phyloP scores from a whole-genome alignment of 192 early-diverging fungal species.

The Coemansia sp. region DNA sequence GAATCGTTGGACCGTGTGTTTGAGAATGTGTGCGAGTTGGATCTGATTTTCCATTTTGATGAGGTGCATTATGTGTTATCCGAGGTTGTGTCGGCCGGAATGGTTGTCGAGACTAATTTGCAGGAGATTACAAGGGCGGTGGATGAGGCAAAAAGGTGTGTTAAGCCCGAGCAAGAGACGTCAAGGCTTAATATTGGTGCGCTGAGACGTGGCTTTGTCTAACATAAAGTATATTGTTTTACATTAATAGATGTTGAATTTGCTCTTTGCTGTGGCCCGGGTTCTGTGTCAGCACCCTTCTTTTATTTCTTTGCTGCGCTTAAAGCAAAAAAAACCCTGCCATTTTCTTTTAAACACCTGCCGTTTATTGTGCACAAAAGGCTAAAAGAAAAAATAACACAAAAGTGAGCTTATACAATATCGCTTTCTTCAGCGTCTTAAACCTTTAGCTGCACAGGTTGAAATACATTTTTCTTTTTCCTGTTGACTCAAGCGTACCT shows the following conservation, averaged over 20 bases:
- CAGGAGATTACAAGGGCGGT: conserved; percentile 72
- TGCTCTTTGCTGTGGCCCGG: too few species aligned
- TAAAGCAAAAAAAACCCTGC: too few species aligned
- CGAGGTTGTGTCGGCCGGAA: conserved; percentile 87
- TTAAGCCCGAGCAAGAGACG: conserved; percentile 45
- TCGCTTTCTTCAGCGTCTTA: too few species aligned
- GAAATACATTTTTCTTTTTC: background rate
- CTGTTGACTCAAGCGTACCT: background rate
- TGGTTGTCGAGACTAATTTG: conserved; percentile 61
- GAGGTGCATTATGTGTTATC: conserved; percentile 82
- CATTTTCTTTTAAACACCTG: too few species aligned
- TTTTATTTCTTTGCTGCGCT: too few species aligned
- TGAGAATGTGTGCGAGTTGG: conserved; percentile 96
- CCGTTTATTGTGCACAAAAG: too few species aligned
- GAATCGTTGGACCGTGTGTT: conserved; percentile 91
- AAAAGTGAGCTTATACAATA: too few species aligned
- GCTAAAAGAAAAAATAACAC: too few species aligned
- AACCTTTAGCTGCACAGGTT: too few species aligned
- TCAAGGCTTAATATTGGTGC: conserved; percentile 24
- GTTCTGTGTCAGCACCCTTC: too few species aligned
- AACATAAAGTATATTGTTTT: background rate
- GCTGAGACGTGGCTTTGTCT: conserved; percentile 30
- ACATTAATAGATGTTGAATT: too few species aligned
- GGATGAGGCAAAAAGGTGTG: conserved; percentile 61
- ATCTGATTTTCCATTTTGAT: conserved; percentile 93